phyloP scores from a whole-genome alignment of 2,329 filamentous ascomycete genomes.

The Blastomyces parvus region DNA sequence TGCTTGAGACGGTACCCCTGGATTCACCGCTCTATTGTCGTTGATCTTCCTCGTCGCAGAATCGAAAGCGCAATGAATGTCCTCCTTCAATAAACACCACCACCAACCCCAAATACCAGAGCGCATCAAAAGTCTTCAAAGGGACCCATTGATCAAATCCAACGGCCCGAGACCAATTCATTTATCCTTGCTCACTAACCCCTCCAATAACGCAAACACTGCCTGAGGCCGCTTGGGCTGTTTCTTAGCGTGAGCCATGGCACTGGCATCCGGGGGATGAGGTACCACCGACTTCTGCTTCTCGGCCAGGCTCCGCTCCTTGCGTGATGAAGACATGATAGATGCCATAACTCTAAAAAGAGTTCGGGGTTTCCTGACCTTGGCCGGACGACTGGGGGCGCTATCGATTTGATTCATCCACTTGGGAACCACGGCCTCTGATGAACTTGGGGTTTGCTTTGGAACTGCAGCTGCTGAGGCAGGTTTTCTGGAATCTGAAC shows the following conservation, averaged over 20 bases:
- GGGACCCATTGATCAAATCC: not conserved
- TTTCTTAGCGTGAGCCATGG: not conserved
- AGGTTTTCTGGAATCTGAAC: not conserved
- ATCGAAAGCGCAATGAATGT: not conserved
- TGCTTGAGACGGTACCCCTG: not conserved
- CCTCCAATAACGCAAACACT: not conserved
- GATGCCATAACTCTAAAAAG: not conserved
- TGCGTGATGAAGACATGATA: not conserved
- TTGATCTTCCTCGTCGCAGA: not conserved
- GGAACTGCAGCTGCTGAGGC: not conserved
- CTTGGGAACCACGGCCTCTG: not conserved
- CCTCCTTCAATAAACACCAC: not conserved
- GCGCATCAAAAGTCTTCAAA: not conserved
- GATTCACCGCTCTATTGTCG: not conserved
- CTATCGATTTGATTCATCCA: not conserved
- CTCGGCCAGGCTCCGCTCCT: not conserved
- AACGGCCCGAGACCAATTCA: not conserved
- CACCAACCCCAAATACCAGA: not conserved
- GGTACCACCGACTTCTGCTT: not conserved
- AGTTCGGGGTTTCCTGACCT: not conserved
- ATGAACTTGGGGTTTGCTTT: not conserved
- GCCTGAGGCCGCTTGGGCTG: not conserved
- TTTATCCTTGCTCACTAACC: conserved; percentile 1
- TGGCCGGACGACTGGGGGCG: not conserved
- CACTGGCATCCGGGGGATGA: not conserved